Base-by-base conservation (phyloP, 768 basidiomycete species). In the Rhodosporidiobolus odoratus region DNA sequence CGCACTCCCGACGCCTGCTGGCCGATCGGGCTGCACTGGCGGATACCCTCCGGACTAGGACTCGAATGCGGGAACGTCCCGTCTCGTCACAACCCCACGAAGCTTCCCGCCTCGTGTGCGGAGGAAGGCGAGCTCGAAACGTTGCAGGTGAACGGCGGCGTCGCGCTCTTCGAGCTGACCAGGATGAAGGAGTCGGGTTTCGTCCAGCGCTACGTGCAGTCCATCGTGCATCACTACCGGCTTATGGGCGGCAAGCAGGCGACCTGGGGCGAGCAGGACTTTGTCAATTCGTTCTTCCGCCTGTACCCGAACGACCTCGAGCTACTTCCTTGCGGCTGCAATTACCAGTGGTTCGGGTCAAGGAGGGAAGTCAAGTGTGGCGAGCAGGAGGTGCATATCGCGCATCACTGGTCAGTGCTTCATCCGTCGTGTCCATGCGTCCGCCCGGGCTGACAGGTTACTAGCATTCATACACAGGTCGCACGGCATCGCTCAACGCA, bases 271-370 rank as follows among this genome's bases (percentile, higher is more conserved):
- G 73, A 75, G 58, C 73, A 75, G 43, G 73, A 75, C 66, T 75
- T 71, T 54, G 61, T 75, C 66, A 75, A 75, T 60, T 66, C 69
- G n/a, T 71, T 63, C 69, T 71, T 68, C 63, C 73, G 73, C 27
- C 67, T 75, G 9, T 66, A 53, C 58, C 69, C 69, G 6, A 37
- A 54, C 2, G 73, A 75, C 35, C 62, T 75, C 52, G 69, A 68
- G 54, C 52, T 71, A 32, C 56, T 75, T 0, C 69, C 73, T 6
- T 75, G 73, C 60, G 73, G 73, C 1, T 75, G 73, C 67, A 75
- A 75, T 61, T 75, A 75, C 47, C 73, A 75, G 52, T 71, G 66
- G 66, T 66, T 67, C 47, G 73, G 73, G 41, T 32, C 62, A 12
- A 32, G 62, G 17, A 32, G 69, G n/a, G 73, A 75, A 35, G 62